Evolutionary conservation across 2,329 filamentous ascomycete genomes (phyloP), one percentile per base, ranked within the genome.

Genomic region (Colletotrichum zoysiae): DNA sequence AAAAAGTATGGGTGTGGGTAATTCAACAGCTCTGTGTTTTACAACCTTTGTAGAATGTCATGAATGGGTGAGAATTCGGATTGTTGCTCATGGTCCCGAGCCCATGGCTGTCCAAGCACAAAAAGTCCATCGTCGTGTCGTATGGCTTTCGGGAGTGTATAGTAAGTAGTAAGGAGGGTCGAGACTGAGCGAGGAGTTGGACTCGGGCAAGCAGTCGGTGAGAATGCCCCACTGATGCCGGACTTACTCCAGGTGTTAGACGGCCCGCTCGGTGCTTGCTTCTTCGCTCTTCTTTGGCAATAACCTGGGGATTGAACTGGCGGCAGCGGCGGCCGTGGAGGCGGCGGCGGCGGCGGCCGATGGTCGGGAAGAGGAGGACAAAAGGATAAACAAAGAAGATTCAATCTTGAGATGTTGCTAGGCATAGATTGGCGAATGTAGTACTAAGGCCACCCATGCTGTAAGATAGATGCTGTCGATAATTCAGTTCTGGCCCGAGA

Each of bases 231-330:
- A 69, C 53, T 53, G 61, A 58, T 26, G 61, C 26, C 44, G 20
- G 48, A 35, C n/a, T 70, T 55, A 33, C 56, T 70, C 61, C 62
- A 60, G 46, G 56, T 35, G 55, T 26, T n/a, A 42, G 64, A 30
- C 42, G 46, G 38, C 23, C 23, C 38, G 55, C 46, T 57, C 26
- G 23, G 26, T 40, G 8, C 38, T 67, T 67, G 46, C 61, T 67
- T 26, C 53, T 33, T 35, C 59, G 26, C 26, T 26, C 3, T 26
- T 26, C 26, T 26, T 26, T 26, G 26, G 26, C 26, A 26, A 3
- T 26, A 26, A 26, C 26, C 26, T 26, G 26, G 26, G 26, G 26
- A 26, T 26, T 26, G 26, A 26, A 26, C 26, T 26, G 26, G 26
- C 26, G 26, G 26, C 26, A 26, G 26, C 26, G 26, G 26, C 26